A percentile compares a stretch with the other conserved stretches of the same genome.
These are phyloP conservation scores for Venturia pyrina DNA, from an alignment of 2,329 filamentous ascomycete genomes.

Conservation along the genomic window DNA sequence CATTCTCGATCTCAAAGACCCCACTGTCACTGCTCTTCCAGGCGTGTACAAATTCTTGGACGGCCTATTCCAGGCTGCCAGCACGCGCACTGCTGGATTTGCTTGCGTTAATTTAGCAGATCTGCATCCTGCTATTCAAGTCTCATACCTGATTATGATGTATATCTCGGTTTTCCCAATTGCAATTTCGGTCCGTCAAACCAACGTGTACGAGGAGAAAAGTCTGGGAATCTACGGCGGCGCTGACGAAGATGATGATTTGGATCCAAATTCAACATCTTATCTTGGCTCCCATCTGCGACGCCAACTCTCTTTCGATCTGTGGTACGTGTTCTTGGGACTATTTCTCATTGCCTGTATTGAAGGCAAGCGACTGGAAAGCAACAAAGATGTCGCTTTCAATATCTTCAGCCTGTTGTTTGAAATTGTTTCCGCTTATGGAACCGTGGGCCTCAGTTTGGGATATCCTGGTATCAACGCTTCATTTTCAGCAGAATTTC, in stretches of 20 bases:
- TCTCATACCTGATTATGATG: slow-evolving; percentile 98
- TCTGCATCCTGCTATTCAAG: slow-evolving; percentile 83
- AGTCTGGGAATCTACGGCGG: slow-evolving; percentile 62
- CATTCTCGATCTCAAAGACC: slow-evolving; percentile 73
- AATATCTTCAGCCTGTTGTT: slow-evolving; percentile 37
- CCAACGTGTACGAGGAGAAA: slow-evolving; percentile 93
- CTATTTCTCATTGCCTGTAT: slow-evolving; percentile 87
- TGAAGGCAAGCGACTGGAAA: slow-evolving; percentile 64
- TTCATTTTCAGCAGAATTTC: slow-evolving; percentile 76
- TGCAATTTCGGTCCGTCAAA: slow-evolving; percentile 85
- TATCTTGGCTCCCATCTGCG: slow-evolving; percentile 90
- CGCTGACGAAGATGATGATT: slow-evolving; percentile 35
- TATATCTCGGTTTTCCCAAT: slow-evolving; percentile 97
- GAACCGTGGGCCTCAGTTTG: slow-evolving; percentile 84
- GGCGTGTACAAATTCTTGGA: slow-evolving; percentile 69
- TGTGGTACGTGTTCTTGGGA: slow-evolving; percentile 94
- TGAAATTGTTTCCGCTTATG: slow-evolving; percentile 39
- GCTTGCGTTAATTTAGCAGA: slow-evolving; percentile 65
- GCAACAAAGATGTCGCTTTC: slow-evolving; percentile 42
- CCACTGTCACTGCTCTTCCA: slow-evolving; percentile 57
- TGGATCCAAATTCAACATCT: slow-evolving; percentile 51
- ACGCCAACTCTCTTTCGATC: slow-evolving; percentile 86
- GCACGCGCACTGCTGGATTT: slow-evolving; percentile 87
- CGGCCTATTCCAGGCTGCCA: slow-evolving; percentile 81
- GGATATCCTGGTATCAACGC: slow-evolving; percentile 69